Evolutionary conservation across 345 rosid species (phyloP), one percentile per base, ranked within the genome.

Genomic region (Murraya paniculata): DNA sequence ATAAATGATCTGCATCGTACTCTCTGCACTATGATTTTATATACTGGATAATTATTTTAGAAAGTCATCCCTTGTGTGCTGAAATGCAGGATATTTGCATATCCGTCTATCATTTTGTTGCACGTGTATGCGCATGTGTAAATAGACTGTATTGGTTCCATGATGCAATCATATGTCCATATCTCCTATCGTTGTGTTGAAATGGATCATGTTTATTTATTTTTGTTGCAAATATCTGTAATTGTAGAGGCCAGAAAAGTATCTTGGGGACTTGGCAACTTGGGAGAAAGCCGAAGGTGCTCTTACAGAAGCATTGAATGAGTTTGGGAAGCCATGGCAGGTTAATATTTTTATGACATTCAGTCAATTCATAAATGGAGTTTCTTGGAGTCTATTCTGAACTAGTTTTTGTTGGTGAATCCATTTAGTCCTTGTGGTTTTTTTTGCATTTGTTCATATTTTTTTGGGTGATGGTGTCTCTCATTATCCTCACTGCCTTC

Each of bases 251-350:
- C 99, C 99, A 68, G 99, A 97, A 81, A 94, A 94, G 79, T 91
- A 83, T 84, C 89, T 91, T 56, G 99, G 99, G 55, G 88, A 89
- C 78, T 25, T 87, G 81, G 91, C 57, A 72, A 89, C 98, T 71
- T 96, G 99, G 99, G 89, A 92, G 35, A 90, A 83, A 87, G 99
- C 99, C 71, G 99, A 96, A 85, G 87, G 82, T 19, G 91, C 90
- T 81, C 99, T 96, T 80, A 72, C 86, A 30, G 91, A 87, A 79
- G 99, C 98, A 21, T 80, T 96, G 79, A 73, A 88, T 60, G 91
- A 86, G 80, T 92, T 89, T 84, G 98, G 98, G 78, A 89, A 92
- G 86, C 87, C 91, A 22, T 96, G 97, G 95, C 86, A 83, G 97
- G 99, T 94, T 88, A 79, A 25, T 16, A 55, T 28, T 77, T 56